Conservation (phyloP, 306 rosid species). For the Fragaria ananassa region DNA sequence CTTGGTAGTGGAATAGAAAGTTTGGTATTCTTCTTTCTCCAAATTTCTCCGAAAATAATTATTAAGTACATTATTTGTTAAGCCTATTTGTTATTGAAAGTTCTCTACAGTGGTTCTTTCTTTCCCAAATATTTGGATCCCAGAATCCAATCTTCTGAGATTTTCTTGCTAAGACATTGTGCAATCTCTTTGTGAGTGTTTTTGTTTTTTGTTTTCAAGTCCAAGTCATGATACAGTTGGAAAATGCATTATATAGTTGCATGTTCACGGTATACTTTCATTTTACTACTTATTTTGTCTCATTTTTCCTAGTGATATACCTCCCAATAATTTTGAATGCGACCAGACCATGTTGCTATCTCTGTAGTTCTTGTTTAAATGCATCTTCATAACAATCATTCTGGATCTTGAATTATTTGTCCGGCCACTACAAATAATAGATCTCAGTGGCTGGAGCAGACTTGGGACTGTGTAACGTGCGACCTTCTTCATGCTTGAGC, state of each 20-base stretch:
- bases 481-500: background rate
- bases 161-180: background rate
- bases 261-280: background rate
- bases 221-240: background rate
- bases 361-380: background rate
- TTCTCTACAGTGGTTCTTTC: constrained; percentile 18
- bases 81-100: background rate
- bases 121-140: constrained; percentile 1
- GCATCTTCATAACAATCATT: background rate
- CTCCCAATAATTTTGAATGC: background rate
- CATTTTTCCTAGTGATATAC: background rate
- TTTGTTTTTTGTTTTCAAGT: background rate
- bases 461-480: background rate
- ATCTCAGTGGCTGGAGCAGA: background rate
- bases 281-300: background rate
- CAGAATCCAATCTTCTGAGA: constrained; percentile 2
- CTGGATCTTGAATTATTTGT: background rate
- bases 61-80: constrained; percentile 9
- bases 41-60: constrained; percentile 7
- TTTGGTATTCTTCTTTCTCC: constrained; percentile 55
- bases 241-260: background rate
- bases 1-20: constrained; percentile 99
- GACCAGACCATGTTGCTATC: background rate
- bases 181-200: background rate
- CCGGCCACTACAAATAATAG: background rate